These are phyloP conservation scores for Aspergillus oerlinghausenensis DNA, from an alignment of 2,329 filamentous ascomycete species.

Conservation along the genomic window DNA sequence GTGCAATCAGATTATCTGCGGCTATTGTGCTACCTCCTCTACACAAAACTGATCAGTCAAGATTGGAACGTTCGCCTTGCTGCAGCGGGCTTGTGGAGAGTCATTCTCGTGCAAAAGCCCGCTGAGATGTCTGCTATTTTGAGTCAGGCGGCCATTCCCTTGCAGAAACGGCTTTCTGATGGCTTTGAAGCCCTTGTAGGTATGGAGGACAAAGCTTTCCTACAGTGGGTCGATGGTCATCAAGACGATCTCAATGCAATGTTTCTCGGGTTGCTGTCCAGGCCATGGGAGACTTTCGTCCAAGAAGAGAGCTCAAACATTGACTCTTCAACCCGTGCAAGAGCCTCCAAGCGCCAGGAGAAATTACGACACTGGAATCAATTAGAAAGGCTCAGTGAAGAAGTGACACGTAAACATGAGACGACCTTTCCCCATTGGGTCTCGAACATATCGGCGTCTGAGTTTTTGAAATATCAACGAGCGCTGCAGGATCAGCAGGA, in stretches of 20 bases:
- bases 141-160: slow-evolving; percentile 62
- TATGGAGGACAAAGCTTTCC: slow-evolving; percentile 81
- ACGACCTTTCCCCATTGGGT: slow-evolving; percentile 86
- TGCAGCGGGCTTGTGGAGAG: slow-evolving; percentile 82
- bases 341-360: slow-evolving; percentile 73
- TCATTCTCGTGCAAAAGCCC: slow-evolving; percentile 89
- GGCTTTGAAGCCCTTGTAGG: slow-evolving; percentile 82
- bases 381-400: slow-evolving; percentile 65
- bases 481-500: slow-evolving; percentile 91
- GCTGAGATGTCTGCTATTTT: slow-evolving; percentile 72
- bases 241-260: slow-evolving; percentile 71
- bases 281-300: slow-evolving; percentile 85
- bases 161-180: slow-evolving; percentile 66
- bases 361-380: slow-evolving; percentile 74
- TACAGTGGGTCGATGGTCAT: slow-evolving; percentile 83
- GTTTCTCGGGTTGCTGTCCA: slow-evolving; percentile 77
- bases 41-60: slow-evolving; percentile 75
- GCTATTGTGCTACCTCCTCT: slow-evolving; percentile 88
- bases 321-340: slow-evolving; percentile 65
- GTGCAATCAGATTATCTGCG: slow-evolving; percentile 77
- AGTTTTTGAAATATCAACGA: slow-evolving; percentile 86
- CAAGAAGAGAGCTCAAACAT: slow-evolving; percentile 74
- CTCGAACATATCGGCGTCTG: slow-evolving; percentile 89
- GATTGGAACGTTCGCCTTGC: slow-evolving; percentile 64
- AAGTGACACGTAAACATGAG: slow-evolving; percentile 74